These are phyloP conservation scores for Cordyceps sp. DNA, from an alignment of 2,329 filamentous ascomycete species.

Conservation along the genomic window DNA sequence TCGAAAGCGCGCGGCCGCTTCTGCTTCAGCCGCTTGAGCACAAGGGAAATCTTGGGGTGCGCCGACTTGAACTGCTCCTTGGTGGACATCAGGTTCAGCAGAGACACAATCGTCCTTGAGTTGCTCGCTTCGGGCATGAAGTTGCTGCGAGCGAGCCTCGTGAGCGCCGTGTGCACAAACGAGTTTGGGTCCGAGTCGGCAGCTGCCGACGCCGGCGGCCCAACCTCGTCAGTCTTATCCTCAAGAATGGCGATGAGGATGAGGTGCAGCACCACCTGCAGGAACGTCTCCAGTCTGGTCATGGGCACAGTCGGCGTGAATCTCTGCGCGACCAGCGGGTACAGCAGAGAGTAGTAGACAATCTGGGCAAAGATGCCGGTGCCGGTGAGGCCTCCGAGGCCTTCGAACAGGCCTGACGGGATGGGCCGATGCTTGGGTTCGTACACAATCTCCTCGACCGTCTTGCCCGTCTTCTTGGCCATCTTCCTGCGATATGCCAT, in stretches of 20 bases:
- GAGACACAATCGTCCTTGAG: slow-evolving; percentile 44
- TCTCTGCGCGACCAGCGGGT: slow-evolving; percentile 52
- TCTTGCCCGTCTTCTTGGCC: slow-evolving; percentile 73
- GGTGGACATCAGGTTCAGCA: slow-evolving; percentile 43
- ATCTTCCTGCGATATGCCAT: slow-evolving; percentile 73
- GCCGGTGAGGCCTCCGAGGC: slow-evolving; percentile 63
- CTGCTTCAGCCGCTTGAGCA: slow-evolving; percentile 73
- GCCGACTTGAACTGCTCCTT: slow-evolving; percentile 68
- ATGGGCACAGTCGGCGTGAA: slow-evolving; percentile 59
- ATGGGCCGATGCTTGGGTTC: slow-evolving; percentile 73
- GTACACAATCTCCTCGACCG: slow-evolving; percentile 70
- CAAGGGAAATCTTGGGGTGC: slow-evolving; percentile 67
- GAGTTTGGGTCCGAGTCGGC: slow-evolving; percentile 32
- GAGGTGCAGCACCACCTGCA: slow-evolving; percentile 82
- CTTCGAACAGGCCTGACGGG: slow-evolving; percentile 57
- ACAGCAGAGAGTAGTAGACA: slow-evolving; percentile 75
- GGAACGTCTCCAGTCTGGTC: slow-evolving; percentile 76
- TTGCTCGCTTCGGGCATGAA: slow-evolving; percentile 38
- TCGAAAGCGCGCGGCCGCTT: slow-evolving; percentile 62
- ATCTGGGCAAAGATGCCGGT: slow-evolving; percentile 81
- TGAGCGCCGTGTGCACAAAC: slow-evolving; percentile 58
- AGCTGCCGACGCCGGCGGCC: slow-evolving; percentile 25
- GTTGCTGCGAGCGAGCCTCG: slow-evolving; percentile 43
- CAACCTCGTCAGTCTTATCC: slow-evolving; percentile 46
- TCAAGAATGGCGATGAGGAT: slow-evolving; percentile 74